Conservation (phyloP, 176 grass and related monocot genomes). For the Chloris gayana region DNA sequence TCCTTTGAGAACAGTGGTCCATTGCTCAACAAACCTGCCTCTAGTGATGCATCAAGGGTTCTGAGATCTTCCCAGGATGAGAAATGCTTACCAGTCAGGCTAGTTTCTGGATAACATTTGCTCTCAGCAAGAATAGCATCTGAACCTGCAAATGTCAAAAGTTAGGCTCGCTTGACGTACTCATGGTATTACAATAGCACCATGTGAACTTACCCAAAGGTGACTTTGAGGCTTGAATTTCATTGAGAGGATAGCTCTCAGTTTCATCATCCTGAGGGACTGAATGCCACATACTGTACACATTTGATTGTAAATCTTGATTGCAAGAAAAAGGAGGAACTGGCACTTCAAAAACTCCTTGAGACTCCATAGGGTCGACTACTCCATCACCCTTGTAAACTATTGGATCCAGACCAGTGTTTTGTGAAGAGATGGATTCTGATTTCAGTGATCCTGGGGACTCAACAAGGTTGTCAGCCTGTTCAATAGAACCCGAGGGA, state of each 20-base stretch:
- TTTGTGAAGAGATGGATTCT: slow-evolving; percentile 17
- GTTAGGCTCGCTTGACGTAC: not conserved
- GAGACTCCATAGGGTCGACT: slow-evolving; percentile 10
- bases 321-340: slow-evolving; percentile 1
- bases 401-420: slow-evolving; percentile 36
- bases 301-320: slow-evolving; percentile 12
- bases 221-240: slow-evolving; percentile 32
- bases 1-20: not conserved
- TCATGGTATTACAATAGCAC: not conserved
- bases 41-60: slow-evolving; percentile 25
- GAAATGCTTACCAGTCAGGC: not conserved
- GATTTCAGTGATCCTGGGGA: slow-evolving; percentile 27
- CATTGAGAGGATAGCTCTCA: not conserved
- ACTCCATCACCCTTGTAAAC: slow-evolving; percentile 29
- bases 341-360: slow-evolving; percentile 26
- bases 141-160: slow-evolving; percentile 30
- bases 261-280: slow-evolving; percentile 6
- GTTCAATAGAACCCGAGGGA: slow-evolving; percentile 24
- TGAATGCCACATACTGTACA: not conserved
- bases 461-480: slow-evolving; percentile 10
- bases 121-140: not conserved
- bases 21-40: not conserved
- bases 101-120: not conserved
- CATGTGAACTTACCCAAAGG: slow-evolving; percentile 34
- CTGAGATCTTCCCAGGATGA: not conserved